Evolutionary conservation across 2,329 filamentous ascomycete genomes (phyloP), one percentile per base, ranked within the genome.

Genomic region (Fusarium nisikadoi): DNA sequence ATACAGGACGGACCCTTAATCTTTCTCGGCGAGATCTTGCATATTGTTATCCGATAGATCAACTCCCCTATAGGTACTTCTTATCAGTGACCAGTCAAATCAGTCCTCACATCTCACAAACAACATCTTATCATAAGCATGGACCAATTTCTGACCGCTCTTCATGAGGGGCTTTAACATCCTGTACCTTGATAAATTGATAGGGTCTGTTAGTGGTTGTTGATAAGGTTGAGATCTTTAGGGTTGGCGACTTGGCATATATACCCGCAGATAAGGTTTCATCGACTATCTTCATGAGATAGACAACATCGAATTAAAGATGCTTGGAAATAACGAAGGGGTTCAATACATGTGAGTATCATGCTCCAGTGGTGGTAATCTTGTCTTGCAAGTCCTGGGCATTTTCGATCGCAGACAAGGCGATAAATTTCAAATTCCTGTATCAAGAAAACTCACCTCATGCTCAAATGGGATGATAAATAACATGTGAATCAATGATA

Each of bases 61-160:
- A 23, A 63, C 67, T 25, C 63, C 63, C 23, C 29, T 49, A 46
- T 45, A 10, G 49, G 50, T 68, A 17, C 43, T 33, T 46, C 29
- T 41, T 46, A 42, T 68, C 25, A 59, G 47, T 27, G 31, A 23
- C 49, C 27, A 43, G 29, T 33, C 19, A 27, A 19, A 33, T 31
- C 38, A 29, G 4, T 14, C 12, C 46, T 53, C 49, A 41, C 20
- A 41, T 43, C 19, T 41, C 16, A 23, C 8, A 25, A 16, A 3
- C 6, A 47, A 36, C 31, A 36, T 13, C 41, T 47, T 56, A 53
- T 53, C 46, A 42, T 64, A 58, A 17, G 58, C 54, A 50, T 64
- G 69, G 31, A 43, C 42, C 36, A 68, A 27, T 2, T 58, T 71
- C 23, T 71, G 63, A 6, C 54, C 57, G 19, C 56, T 36, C 13